Base-by-base conservation (phyloP, 2,329 filamentous ascomycete genomes). In the Xylariaceae sp. region DNA sequence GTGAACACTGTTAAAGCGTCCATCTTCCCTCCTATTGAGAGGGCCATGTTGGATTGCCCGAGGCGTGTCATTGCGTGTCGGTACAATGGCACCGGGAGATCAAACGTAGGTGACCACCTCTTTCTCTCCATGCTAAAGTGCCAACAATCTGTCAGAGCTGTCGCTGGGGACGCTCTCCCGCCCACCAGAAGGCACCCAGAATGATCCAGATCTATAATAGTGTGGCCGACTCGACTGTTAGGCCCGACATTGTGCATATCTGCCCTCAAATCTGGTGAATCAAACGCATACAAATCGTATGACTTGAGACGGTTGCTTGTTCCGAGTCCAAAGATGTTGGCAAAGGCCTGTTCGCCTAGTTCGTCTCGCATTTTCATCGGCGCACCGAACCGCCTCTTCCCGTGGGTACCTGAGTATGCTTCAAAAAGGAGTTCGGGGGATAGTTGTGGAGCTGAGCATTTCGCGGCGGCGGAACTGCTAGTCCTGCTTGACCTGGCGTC, bases 111-210 rank as follows among this genome's bases (percentile, higher is more conserved):
- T 55, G 77, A 75, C 90, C 90, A 96, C 11, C 65, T 68, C 43
- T 69, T 70, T 2, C 64, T 60, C 3, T 76, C 76, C 49, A 79
- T 79, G 50, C 80, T 76, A 59, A 86, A 82, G 1, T 91, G 62
- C 89, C 89, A 96, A 62, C 87, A 91, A 68, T 94, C 88, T 37
- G 75, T 74, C 42, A 89, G 74, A 1, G 84, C 84, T 32, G 77
- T 79, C 9, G 84, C 77, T 3, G 91, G 91, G 6, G 89, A 92
- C n/a, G 80, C 77, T 56, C 91, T 80, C 4, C 92, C 92, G 29
- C 92, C 91, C 32, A 82, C 78, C 46, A 96, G 74, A 8, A 96
- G 71, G 56, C 78, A 79, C 12, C 80, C 80, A 27, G 72, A 70
- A 35, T 76, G 72, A 1, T 77, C 79, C 4, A 95, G 67, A 47